Evolutionary conservation across 352 stramenopile species (phyloP), one percentile per base, ranked within the genome.

Genomic region (Phytophthora syringae): DNA sequence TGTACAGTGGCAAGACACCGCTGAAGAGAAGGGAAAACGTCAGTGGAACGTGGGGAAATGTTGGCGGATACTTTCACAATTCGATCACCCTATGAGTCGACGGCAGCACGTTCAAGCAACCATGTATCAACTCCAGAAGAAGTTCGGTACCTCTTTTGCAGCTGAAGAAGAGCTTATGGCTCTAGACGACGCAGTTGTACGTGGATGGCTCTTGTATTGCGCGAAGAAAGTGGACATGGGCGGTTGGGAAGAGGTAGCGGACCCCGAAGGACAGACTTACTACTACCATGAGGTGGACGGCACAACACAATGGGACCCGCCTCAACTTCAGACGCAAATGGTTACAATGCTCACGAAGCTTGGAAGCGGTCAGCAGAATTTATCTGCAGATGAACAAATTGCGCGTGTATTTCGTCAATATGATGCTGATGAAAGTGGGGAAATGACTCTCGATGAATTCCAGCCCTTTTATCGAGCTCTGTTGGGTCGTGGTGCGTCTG

Each of bases 231-330:
- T 83, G 2, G 77, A 82, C 21, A 73, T 83, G 54, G 51, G 58
- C 2, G 84, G 80, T 6, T 92, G 85, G 83, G 77, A 90, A 47
- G 77, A 91, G 37, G 48, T 84, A 10, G 54, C 74, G 1, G 78
- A 89, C 44, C 34, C 62, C 0, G 48, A 50, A 24, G 77, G 78
- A 6, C 73, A 86, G 12, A 64, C 63, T 48, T 92, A 88, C 60
- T 92, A 82, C 21, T 90, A 91, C 48, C 84, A 91, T 55, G 79
- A 89, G 50, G 54, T 79, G 1, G 70, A 72, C 20, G 77, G 77
- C 0, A 42, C 48, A 43, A 91, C 70, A n/a, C 85, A 91, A 60
- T 92, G 85, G 85, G 83, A 93, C 34, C 69, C 79, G 12, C 84
- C 84, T 36, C 58, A 88, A 11, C 64, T 91, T 27, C 70, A 82